Conservation (phyloP, 1,284 basidiomycete genomes). For the Moesziomyces sp. region DNA sequence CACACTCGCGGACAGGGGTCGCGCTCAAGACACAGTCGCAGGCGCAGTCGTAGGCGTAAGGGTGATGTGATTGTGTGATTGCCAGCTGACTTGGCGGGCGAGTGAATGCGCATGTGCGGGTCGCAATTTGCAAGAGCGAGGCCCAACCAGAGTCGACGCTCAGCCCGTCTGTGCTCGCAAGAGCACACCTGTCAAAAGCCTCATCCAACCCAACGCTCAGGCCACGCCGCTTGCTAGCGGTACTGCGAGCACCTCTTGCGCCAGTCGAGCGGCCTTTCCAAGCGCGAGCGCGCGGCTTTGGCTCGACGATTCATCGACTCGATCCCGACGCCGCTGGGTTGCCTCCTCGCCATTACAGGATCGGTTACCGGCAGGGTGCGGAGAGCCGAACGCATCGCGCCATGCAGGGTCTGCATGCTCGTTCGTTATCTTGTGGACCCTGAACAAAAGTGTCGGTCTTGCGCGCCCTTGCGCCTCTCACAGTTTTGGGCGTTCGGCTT, state of each 20-base stretch:
- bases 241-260: background rate
- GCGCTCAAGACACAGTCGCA: no score
- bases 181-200: constrained; percentile 17
- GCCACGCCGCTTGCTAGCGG: constrained; percentile 4
- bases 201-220: constrained; percentile 17
- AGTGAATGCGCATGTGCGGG: background rate
- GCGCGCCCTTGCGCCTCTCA: background rate
- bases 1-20: constrained; percentile 7
- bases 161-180: background rate
- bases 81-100: no score
- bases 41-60: no score
- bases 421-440: constrained; percentile 37
- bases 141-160: constrained; percentile 3
- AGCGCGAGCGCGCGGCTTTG: background rate
- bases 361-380: constrained; percentile 1
- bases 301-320: background rate
- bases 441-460: constrained; percentile 11
- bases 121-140: no score
- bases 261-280: no score
- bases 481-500: constrained; percentile 1
- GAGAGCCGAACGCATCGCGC: constrained; percentile 1
- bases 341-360: background rate
- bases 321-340: background rate
- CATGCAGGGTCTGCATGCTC: constrained; percentile 35
- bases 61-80: no score